phyloP scores from a whole-genome alignment of 176 grass and related monocot species.

The Musa beccarii region DNA sequence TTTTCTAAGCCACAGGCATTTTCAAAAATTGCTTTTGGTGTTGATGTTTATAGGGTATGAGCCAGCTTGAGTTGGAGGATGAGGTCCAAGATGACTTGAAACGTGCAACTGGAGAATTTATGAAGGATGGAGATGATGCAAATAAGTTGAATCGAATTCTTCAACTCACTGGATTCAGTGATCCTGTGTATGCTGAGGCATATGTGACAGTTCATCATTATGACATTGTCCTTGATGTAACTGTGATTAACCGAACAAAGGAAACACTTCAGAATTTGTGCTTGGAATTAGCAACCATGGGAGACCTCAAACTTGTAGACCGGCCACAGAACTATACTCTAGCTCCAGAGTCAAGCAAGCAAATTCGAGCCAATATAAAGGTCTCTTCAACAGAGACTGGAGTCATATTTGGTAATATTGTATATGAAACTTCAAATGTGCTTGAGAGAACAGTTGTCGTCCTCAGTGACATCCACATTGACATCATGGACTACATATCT shows the following conservation, averaged over 20 bases:
- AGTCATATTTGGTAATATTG: slow-evolving; percentile 16
- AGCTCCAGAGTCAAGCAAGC: slow-evolving; percentile 19
- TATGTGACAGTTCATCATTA: slow-evolving; percentile 18
- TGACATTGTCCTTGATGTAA: slow-evolving; percentile 20
- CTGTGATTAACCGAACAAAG: slow-evolving; percentile 20
- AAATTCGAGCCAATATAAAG: slow-evolving; percentile 16
- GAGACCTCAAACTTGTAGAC: slow-evolving; percentile 16
- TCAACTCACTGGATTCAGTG: slow-evolving; percentile 17
- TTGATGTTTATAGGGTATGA: slow-evolving; percentile 7
- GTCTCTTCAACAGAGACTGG: slow-evolving; percentile 16
- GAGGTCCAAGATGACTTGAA: slow-evolving; percentile 16
- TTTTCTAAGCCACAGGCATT: not conserved
- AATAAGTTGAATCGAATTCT: slow-evolving; percentile 21
- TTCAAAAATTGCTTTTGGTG: not conserved
- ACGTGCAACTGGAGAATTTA: slow-evolving; percentile 18
- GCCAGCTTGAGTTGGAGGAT: slow-evolving; percentile 12
- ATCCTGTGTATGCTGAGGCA: slow-evolving; percentile 18
- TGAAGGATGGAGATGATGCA: slow-evolving; percentile 18
- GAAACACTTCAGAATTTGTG: slow-evolving; percentile 18
- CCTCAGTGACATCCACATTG: slow-evolving; percentile 13
- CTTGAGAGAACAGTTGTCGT: slow-evolving; percentile 14
- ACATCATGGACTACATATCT: slow-evolving; percentile 15
- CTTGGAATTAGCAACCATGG: slow-evolving; percentile 19
- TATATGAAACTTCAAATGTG: slow-evolving; percentile 20
- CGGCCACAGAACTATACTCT: slow-evolving; percentile 14